These are phyloP conservation scores for Acanthamoeba quina DNA, from an alignment of 208 protist genomes.

Conservation along the genomic window DNA sequence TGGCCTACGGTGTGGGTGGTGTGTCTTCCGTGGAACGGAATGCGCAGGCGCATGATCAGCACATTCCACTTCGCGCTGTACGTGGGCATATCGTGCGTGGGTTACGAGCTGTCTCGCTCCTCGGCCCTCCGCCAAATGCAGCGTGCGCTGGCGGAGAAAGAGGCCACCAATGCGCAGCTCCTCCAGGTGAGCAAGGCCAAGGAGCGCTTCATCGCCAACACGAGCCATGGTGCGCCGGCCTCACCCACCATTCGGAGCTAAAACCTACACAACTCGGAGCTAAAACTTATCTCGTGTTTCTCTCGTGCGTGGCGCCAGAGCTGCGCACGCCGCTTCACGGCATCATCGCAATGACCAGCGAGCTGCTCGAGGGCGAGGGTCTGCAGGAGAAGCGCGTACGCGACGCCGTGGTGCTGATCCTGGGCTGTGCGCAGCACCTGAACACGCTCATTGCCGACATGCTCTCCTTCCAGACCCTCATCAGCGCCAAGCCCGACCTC, in stretches of 20 bases:
- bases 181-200: background rate
- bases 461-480: background rate
- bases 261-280: background rate
- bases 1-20: background rate
- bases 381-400: background rate
- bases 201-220: constrained; percentile 22
- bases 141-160: background rate
- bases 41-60: too few relatives aligned
- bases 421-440: background rate
- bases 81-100: background rate
- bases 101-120: background rate
- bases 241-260: background rate
- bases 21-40: too few relatives aligned
- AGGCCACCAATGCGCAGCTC: background rate
- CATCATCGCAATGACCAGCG: background rate
- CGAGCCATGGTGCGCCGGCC: background rate
- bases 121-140: background rate
- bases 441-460: background rate
- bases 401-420: background rate
- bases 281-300: too few relatives aligned
- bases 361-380: background rate
- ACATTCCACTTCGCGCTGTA: background rate
- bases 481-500: background rate
- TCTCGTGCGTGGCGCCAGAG: background rate
- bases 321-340: constrained; percentile 5